Conservation (phyloP, 345 rosid genomes). For the Eutrema yunnanense region DNA sequence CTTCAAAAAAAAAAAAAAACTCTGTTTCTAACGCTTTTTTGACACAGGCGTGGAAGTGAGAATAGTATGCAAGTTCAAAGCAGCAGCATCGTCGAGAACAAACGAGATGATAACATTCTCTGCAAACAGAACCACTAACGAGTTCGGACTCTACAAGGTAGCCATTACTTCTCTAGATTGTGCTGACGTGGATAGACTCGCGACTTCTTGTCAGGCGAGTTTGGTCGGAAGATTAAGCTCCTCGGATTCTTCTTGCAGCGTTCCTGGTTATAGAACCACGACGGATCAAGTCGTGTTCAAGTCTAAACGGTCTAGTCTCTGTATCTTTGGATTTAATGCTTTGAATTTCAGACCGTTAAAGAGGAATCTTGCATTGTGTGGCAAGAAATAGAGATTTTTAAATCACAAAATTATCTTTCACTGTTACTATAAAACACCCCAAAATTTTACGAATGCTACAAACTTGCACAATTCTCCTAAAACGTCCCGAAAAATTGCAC, state of each 20-base stretch:
- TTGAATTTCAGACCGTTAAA: conserved; percentile 76
- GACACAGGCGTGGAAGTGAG: conserved; percentile 76
- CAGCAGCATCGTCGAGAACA: conserved; percentile 46
- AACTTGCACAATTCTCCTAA: neutral
- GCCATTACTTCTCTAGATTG: conserved; percentile 79
- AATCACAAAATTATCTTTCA: neutral
- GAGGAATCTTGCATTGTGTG: conserved; percentile 51
- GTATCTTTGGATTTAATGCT: conserved; percentile 72
- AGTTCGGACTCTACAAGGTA: conserved; percentile 65
- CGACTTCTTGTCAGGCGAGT: conserved; percentile 68
- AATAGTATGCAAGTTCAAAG: conserved; percentile 72
- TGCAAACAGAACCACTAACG: conserved; percentile 83
- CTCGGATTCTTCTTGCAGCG: conserved; percentile 50
- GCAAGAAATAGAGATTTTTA: conserved; percentile 19
- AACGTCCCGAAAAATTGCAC: neutral
- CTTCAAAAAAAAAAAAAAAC: neutral
- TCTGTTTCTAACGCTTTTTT: neutral
- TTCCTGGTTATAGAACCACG: conserved; percentile 77
- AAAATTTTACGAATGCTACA: neutral
- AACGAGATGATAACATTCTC: conserved; percentile 62
- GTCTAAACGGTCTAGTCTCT: conserved; percentile 55
- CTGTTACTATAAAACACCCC: neutral
- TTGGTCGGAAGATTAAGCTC: conserved; percentile 44
- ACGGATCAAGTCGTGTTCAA: conserved; percentile 66
- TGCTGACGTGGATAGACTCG: conserved; percentile 52